Evolutionary conservation across 2,329 filamentous ascomycete species (phyloP).

Genomic region (Alternaria dauci): DNA sequence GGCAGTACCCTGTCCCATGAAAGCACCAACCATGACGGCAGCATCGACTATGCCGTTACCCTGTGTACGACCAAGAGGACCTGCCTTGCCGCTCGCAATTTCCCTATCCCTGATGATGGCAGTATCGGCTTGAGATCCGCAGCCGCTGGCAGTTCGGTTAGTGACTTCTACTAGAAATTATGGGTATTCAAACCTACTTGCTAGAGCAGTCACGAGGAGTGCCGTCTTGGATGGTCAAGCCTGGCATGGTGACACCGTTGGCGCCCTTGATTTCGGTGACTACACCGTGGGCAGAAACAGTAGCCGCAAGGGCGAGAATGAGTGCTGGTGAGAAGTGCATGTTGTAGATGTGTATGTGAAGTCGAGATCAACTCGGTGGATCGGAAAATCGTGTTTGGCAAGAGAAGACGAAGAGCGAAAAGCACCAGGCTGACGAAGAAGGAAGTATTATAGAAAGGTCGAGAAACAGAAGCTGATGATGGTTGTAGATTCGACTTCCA

Average conservation of each 20-base stretch:
- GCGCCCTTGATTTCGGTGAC: conserved; percentile 65
- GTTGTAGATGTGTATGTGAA: conserved; percentile 13
- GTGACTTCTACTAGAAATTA: background rate
- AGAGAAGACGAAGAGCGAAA: conserved; percentile 18
- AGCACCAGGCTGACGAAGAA: conserved; percentile 34
- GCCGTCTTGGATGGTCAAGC: conserved; percentile 68
- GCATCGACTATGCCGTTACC: conserved; percentile 69
- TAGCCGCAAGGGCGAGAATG: conserved; percentile 42
- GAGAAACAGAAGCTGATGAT: conserved; percentile 30
- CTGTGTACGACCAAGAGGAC: conserved; percentile 69
- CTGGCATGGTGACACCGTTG: conserved; percentile 70
- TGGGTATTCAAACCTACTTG: conserved; percentile 32
- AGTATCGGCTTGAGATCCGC: conserved; percentile 73
- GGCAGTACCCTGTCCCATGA: conserved; percentile 59
- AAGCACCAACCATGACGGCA: conserved; percentile 65
- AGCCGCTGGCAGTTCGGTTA: conserved; percentile 49
- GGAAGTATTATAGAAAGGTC: conserved; percentile 17
- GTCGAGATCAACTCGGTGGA: conserved; percentile 29
- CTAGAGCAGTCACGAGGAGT: conserved; percentile 73
- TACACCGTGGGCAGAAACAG: conserved; percentile 66
- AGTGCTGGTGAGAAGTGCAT: conserved; percentile 44
- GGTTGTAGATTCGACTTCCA: conserved; percentile 6
- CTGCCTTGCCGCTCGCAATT: conserved; percentile 62
- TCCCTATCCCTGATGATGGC: conserved; percentile 72
- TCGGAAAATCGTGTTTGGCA: conserved; percentile 6